Base-by-base conservation (phyloP, 2,329 filamentous ascomycete species). In the Tolypocladium tundrense region DNA sequence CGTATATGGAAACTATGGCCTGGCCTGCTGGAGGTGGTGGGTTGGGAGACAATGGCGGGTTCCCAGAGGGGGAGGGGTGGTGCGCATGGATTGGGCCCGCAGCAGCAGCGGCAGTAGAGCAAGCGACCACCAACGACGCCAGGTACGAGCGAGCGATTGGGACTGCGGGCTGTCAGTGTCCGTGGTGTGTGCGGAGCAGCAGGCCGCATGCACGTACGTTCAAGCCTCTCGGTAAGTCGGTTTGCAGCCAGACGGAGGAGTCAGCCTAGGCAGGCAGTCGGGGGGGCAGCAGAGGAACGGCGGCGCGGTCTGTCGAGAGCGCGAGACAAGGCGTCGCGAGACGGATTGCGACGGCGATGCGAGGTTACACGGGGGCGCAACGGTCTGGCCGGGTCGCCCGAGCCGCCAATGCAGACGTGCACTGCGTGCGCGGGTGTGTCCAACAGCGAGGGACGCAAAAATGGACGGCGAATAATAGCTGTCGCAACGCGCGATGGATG, bases 311-410 rank as follows among this genome's bases (percentile, higher is more conserved):
- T 56, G 52, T 55, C 52, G 50, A 54, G 50, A 39, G 39, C 42
- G 56, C 56, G 53, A 52, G 60, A 55, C 58, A 55, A 55, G 52
- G 55, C 53, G 55, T 48, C 54, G 54, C 48, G 35, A 41, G 56
- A 37, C 45, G 43, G 41, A 57, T 48, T 56, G 60, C 58, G 56
- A 59, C 55, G 55, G 55, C 55, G 54, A 62, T 54, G 59, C 48
- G 56, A 58, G 54, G 61, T 61, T 60, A 63, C 61, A 63, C 61
- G 45, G 58, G 43, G 59, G 55, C 58, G 57, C 58, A 60, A 54
- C 55, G 59, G 56, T 52, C 53, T 37, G 41, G 41, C 51, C 56
- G 51, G 51, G 39, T 48, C 24, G 56, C 41, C 53, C 57, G 57
- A 58, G 57, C 48, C 48, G 48, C 31, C 48, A 52, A 52, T 52